phyloP scores from a whole-genome alignment of 2,329 filamentous ascomycete species.

The Calcarisporium arbuscula region DNA sequence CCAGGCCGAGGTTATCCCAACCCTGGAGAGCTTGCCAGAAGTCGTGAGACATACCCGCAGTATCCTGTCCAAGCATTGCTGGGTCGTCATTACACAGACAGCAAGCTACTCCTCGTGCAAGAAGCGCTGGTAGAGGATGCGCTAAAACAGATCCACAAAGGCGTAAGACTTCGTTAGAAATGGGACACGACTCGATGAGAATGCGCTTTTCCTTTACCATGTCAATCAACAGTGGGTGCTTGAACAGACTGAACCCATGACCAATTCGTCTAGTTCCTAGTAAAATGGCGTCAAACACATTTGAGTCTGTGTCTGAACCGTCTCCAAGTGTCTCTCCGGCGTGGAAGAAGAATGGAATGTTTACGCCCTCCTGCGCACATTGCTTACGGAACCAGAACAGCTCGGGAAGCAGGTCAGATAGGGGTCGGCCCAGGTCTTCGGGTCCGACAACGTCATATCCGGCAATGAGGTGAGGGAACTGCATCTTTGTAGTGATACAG shows the following conservation, averaged over 20 bases:
- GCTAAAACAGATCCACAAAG: slow-evolving; percentile 69
- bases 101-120: slow-evolving; percentile 78
- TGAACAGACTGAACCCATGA: slow-evolving; percentile 82
- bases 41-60: slow-evolving; percentile 79
- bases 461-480: slow-evolving; percentile 71
- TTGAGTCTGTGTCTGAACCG: slow-evolving; percentile 67
- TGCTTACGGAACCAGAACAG: slow-evolving; percentile 91
- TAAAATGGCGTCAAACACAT: slow-evolving; percentile 83
- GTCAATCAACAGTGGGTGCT: slow-evolving; percentile 83
- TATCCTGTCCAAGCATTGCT: slow-evolving; percentile 77
- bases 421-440: slow-evolving; percentile 71
- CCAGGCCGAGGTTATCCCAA: slow-evolving; percentile 85
- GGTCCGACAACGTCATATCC: slow-evolving; percentile 89
- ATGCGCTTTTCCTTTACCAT: slow-evolving; percentile 86
- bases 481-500: slow-evolving; percentile 75
- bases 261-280: slow-evolving; percentile 85
- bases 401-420: slow-evolving; percentile 72
- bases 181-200: slow-evolving; percentile 82
- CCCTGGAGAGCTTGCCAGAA: slow-evolving; percentile 92
- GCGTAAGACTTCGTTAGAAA: slow-evolving; percentile 81
- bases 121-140: slow-evolving; percentile 75
- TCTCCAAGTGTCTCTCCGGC: slow-evolving; percentile 79
- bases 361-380: slow-evolving; percentile 68
- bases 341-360: slow-evolving; percentile 94
- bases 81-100: slow-evolving; percentile 88